Conservation (phyloP, 2,329 filamentous ascomycete species). For the Blastomyces parvus region DNA sequence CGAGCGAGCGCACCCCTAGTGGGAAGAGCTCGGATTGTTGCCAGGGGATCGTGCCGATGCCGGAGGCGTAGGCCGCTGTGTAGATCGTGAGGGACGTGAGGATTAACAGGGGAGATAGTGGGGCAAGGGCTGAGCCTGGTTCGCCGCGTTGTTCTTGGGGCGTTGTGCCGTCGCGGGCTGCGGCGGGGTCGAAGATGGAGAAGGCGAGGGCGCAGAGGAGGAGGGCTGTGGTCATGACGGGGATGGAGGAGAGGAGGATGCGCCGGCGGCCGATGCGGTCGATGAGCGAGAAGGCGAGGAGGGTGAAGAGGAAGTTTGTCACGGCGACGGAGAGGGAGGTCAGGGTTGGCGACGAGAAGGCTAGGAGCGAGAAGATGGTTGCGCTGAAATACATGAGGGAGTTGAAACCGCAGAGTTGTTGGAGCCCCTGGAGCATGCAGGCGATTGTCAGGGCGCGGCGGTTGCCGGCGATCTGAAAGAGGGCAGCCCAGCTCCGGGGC, state of each 20-base stretch:
- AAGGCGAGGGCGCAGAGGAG: constrained; percentile 64
- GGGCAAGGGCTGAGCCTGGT: constrained; percentile 26
- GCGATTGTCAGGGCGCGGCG: constrained; percentile 69
- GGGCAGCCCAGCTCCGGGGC: constrained; percentile 16
- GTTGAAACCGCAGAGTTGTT: constrained; percentile 86
- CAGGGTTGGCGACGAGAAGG: constrained; percentile 68
- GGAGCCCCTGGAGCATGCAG: constrained; percentile 74
- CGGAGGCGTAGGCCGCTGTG: constrained; percentile 75
- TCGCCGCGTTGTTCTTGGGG: constrained; percentile 14
- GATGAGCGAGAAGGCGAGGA: constrained; percentile 65
- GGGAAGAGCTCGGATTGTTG: constrained; percentile 92
- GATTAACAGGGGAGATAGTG: constrained; percentile 47
- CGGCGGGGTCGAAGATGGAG: constrained; percentile 47
- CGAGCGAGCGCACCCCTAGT: constrained; percentile 51
- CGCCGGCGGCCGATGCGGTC: constrained; percentile 69
- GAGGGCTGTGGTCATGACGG: constrained; percentile 70
- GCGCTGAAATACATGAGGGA: constrained; percentile 88
- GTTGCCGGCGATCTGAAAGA: constrained; percentile 40
- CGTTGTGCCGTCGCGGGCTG: constrained; percentile 19
- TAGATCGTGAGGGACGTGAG: constrained; percentile 70
- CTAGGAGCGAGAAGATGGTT: constrained; percentile 68
- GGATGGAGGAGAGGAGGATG: constrained; percentile 73
- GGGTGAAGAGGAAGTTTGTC: constrained; percentile 73
- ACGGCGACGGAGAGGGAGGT: constrained; percentile 70
- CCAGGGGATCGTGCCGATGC: constrained; percentile 89